phyloP scores from a whole-genome alignment of 768 basidiomycete genomes.

The Russula lepida region DNA sequence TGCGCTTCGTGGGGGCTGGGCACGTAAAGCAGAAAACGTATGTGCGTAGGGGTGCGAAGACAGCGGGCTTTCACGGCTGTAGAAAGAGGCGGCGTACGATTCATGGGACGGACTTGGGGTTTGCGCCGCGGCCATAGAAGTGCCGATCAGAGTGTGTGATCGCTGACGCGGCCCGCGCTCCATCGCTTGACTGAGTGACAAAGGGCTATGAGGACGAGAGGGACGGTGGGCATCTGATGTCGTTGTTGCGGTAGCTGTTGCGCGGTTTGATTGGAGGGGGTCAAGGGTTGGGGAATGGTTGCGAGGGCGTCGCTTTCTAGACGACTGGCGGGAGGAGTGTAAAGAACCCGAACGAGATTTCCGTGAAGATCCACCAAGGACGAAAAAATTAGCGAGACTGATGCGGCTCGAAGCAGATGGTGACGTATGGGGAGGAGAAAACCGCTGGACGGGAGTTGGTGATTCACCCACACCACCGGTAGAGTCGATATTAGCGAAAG shows the following conservation, averaged over 20 bases:
- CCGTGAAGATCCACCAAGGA: constrained; percentile 30
- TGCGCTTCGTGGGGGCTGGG: constrained; percentile 16
- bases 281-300: neutral
- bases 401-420: constrained; percentile 32
- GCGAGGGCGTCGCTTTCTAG: constrained; percentile 1
- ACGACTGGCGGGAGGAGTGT: neutral
- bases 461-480: constrained; percentile 61
- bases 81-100: constrained; percentile 21
- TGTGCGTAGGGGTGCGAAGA: constrained; percentile 47
- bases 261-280: constrained; percentile 22
- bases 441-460: constrained; percentile 33
- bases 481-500: constrained; percentile 39
- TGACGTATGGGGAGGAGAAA: constrained; percentile 23
- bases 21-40: constrained; percentile 27
- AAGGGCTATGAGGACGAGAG: neutral
- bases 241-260: constrained; percentile 6
- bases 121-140: constrained; percentile 13
- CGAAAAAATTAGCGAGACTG: constrained; percentile 48
- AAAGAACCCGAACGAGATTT: constrained; percentile 6
- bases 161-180: constrained; percentile 19
- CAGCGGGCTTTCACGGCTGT: constrained; percentile 14
- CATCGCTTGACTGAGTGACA: constrained; percentile 24
- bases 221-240: neutral
- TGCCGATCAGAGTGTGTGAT: constrained; percentile 14
- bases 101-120: constrained; percentile 14